Evolutionary conservation across 345 rosid species (phyloP), one percentile per base, ranked within the genome.

Genomic region (Gossypium mustelinum): DNA sequence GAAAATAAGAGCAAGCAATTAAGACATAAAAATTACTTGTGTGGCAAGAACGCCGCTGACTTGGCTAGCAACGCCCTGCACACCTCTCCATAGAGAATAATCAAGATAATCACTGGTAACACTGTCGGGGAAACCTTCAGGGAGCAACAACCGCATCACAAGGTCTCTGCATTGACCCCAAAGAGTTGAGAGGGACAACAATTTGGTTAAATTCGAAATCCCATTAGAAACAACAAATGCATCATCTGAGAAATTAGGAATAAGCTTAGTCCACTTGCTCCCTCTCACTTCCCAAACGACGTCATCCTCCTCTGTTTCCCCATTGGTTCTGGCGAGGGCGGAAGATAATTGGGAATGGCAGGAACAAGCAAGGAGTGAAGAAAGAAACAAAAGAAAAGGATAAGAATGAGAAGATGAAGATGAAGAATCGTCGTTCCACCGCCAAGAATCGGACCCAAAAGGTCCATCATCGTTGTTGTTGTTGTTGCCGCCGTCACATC

Each of bases 51-150:
- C 98, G 17, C 96, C 92, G 52, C 92, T 95, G 68, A 95, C 79
- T 84, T 95, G 99, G 79, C 96, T 90, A 44, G 98, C 98, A 17
- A 95, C 81, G 1, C 99, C 99, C 81, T 95, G 98, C 34, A 95
- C 89, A 18, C 93, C 96, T 74, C 98, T 86, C 99, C 99, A 93
- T 55, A 93, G 98, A 80, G 97, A 87, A 74, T 92, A 95, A 45
- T 91, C 94, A 68, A 93, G 82, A 81, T 95, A 95, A 84, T 95
- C 99, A 20, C 89, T 79, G 43, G 96, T 90, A 48, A 95, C 99
- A 34, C 96, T 92, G 39, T 81, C 69, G 0, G 99, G 99, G 56
- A 80, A 95, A 51, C 99, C 98, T 80, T 93, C 92, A 10, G 99
- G 99, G 44, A 95, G 98, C 86, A 95, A 77, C 70, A 95, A 79